These are phyloP conservation scores for Prunella vulgaris DNA, from an alignment of 257 asterid species.

Conservation along the genomic window DNA sequence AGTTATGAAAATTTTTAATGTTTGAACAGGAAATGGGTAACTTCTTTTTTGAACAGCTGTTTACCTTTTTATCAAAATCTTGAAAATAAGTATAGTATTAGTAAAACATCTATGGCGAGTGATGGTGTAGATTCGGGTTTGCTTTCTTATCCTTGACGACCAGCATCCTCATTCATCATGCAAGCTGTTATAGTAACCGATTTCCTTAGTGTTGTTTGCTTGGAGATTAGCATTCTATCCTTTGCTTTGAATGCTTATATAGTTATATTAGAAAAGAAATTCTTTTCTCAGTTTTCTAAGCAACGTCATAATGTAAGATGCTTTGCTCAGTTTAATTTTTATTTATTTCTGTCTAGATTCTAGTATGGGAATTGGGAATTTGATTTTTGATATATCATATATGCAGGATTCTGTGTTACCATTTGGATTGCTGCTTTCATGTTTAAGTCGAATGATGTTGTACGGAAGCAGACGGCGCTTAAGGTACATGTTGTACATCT, in stretches of 20 bases:
- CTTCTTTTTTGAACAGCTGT: not conserved
- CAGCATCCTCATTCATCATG: not conserved
- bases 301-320: not conserved
- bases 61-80: not conserved
- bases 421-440: conserved; percentile 77
- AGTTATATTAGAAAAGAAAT: not conserved
- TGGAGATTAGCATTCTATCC: not conserved
- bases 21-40: not conserved
- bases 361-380: not conserved
- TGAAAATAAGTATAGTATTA: not conserved
- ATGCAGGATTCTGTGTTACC: conserved; percentile 67
- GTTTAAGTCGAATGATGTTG: conserved; percentile 86
- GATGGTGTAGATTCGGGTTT: not conserved
- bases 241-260: not conserved
- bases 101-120: not conserved
- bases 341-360: not conserved
- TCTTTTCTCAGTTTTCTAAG: not conserved
- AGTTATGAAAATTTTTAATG: not conserved
- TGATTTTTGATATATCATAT: conserved; percentile 1
- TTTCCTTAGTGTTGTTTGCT: not conserved
- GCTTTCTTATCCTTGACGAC: not conserved
- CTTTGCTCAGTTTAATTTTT: not conserved
- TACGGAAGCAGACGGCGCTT: conserved; percentile 81
- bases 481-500: conserved; percentile 42
- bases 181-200: not conserved